Percentiles rank a stretch among this genome's conserved stretches.
These are phyloP conservation scores for Coemansia sp. DNA, from an alignment of 192 early-diverging fungal species.

Conservation along the genomic window DNA sequence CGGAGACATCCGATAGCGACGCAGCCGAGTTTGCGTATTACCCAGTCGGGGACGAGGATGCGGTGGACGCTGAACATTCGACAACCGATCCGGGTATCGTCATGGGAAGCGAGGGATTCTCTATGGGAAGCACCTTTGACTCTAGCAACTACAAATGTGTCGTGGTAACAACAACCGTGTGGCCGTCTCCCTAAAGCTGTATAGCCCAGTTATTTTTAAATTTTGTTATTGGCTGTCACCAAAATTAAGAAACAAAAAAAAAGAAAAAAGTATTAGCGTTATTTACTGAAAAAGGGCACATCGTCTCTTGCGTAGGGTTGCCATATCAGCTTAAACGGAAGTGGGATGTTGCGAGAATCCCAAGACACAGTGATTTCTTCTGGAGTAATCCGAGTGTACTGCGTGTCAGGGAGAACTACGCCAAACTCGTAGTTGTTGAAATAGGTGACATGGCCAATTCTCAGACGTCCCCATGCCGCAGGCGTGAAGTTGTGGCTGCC, in stretches of 20 bases:
- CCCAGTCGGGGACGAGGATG: neutral
- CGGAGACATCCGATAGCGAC: too few relatives aligned
- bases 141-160: neutral
- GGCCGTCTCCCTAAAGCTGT: neutral
- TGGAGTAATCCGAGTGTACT: neutral
- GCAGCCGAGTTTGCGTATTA: too few relatives aligned
- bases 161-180: neutral
- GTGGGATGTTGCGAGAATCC: neutral
- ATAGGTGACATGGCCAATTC: slow-evolving; percentile 2
- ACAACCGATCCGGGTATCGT: neutral
- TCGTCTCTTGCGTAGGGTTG: slow-evolving; percentile 14
- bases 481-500: slow-evolving; percentile 44
- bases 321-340: slow-evolving; percentile 29
- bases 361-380: slow-evolving; percentile 1
- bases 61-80: neutral
- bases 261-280: neutral
- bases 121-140: slow-evolving; percentile 1
- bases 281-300: slow-evolving; percentile 9
- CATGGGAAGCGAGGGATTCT: neutral
- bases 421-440: slow-evolving; percentile 47
- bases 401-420: slow-evolving; percentile 13
- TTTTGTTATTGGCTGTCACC: too few relatives aligned
- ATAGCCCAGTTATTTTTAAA: neutral
- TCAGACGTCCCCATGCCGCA: slow-evolving; percentile 34
- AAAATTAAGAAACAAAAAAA: neutral